Base-by-base conservation (phyloP, 495 filamentous ascomycete genomes). In the Hypoxylon fuscum region DNA sequence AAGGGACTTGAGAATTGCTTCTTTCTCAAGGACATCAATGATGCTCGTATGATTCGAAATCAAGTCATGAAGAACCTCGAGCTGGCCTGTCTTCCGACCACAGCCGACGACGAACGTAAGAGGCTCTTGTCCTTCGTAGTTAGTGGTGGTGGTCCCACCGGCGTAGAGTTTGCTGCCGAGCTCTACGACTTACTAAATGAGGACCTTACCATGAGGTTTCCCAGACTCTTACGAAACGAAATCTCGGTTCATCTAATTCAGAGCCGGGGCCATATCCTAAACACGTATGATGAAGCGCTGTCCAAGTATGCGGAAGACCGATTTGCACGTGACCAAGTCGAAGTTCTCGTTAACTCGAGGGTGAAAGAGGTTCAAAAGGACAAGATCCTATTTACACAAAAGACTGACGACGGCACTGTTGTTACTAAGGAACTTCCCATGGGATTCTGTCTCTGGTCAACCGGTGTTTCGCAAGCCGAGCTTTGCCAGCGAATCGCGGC, bases 221-320 rank as follows among this genome's bases (percentile, higher is more conserved):
- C 96, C 3, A 86, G 87, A 57, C 88, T 99, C 46, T 79, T 99
- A 21, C 85, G 96, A 38, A 97, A 97, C 67, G 93, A 99, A 73
- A 93, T 98, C 37, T 98, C 96, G 3, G 93, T 99, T 0, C 96
- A 99, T 72, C 81, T 99, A 34, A 96, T 99, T 54, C 96, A 99
- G 67, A 94, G 90, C 68, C 84, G 96, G 38, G 87, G 85, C 31
- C 94, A 99, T 68, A 99, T 99, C 55, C 79, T 99, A 17, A 99
- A 99, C 76, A 99, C 96, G 3, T 99, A 99, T 70, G 96, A 99
- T 65, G 96, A 98, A 74, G 88, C 91, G 0, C 81, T 99, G 1
- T 96, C 92, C 17, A 87, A 87, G 68, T 99, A 92, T 71, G 96
- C 96, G 51, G 96, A 99, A 76, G 80, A 89, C 66, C 90, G 88